phyloP scores from a whole-genome alignment of 495 filamentous ascomycete genomes.

The Neurospora intermedia region DNA sequence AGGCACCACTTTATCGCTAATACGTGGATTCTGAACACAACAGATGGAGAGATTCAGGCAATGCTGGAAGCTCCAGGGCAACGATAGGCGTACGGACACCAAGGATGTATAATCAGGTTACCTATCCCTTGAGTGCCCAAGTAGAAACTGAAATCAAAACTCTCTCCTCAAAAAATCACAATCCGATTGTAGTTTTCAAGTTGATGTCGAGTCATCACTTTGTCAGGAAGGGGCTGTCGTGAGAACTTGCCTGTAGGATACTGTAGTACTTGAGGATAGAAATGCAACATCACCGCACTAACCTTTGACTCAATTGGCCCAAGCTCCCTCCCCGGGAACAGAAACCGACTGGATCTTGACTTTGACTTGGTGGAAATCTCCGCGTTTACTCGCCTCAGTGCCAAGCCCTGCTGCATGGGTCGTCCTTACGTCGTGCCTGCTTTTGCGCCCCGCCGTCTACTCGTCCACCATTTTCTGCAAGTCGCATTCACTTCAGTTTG shows the following conservation, averaged over 20 bases:
- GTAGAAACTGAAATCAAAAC: neutral
- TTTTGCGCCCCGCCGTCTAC: neutral
- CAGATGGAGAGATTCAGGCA: constrained; percentile 88
- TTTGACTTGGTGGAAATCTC: neutral
- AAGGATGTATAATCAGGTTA: constrained; percentile 45
- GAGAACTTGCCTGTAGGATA: neutral
- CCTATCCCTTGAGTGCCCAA: neutral
- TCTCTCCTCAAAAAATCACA: neutral
- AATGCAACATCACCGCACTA: neutral
- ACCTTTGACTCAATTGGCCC: neutral
- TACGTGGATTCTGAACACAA: neutral
- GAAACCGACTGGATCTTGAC: neutral
- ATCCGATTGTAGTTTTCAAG: too few relatives aligned
- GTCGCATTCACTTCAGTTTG: neutral
- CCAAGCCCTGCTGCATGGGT: neutral
- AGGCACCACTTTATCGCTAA: constrained; percentile 5
- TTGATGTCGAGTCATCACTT: neutral
- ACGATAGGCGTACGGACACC: constrained; percentile 67
- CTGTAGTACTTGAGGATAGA: too few relatives aligned
- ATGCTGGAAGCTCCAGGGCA: constrained; percentile 90
- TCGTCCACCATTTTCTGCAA: neutral
- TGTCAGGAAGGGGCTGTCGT: neutral
- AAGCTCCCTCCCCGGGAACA: neutral
- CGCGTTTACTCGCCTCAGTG: neutral
- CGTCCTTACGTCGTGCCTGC: neutral